Evolutionary conservation across 148 eudicot genomes (phyloP).

Genomic region (Selenicereus undatus): DNA sequence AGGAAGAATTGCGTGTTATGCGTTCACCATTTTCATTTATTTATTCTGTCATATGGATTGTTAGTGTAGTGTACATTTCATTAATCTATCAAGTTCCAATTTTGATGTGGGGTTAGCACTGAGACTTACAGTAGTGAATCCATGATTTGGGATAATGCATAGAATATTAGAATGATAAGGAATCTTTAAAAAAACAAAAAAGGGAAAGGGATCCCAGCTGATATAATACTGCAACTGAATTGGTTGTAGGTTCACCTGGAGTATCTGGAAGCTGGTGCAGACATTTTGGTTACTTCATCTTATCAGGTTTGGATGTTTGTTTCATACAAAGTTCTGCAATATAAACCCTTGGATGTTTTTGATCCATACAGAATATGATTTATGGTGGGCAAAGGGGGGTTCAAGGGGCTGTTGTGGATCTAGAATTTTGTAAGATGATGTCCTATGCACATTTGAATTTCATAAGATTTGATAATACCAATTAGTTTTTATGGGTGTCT

Average conservation of each 20-base stretch:
- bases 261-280: constrained; percentile 88
- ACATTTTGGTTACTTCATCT: constrained; percentile 70
- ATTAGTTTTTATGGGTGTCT: no score
- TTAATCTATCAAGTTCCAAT: neutral
- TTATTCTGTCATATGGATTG: neutral
- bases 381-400: no score
- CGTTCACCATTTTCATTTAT: neutral
- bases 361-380: neutral
- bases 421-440: no score
- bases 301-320: constrained; percentile 53
- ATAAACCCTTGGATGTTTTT: neutral
- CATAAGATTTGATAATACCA: no score
- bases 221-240: neutral
- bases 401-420: no score
- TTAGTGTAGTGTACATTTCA: neutral
- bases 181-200: neutral
- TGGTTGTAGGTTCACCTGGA: constrained; percentile 71
- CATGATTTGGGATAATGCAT: neutral
- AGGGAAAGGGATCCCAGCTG: neutral
- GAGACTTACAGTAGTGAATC: neutral
- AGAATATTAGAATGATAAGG: no score
- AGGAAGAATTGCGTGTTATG: no score
- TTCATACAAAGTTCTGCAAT: neutral
- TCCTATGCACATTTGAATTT: no score
- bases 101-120: no score